Percentiles rank a stretch among this genome's conserved stretches.
Conservation (phyloP, 2,329 filamentous ascomycete species). For the Hymenoscyphus salicellus region DNA sequence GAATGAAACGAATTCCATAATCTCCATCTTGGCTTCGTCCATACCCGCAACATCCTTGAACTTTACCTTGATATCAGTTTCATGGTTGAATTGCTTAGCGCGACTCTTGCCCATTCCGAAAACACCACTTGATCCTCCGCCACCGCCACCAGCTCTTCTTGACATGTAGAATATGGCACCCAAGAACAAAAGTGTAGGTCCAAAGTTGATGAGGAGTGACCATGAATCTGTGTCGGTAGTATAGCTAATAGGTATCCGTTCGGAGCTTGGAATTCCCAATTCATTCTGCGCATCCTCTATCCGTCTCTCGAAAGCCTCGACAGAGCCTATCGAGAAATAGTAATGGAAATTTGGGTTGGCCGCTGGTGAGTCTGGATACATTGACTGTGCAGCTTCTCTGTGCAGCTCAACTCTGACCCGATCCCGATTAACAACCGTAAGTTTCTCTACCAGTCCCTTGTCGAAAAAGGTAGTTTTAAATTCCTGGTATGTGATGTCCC, state of each 20-base stretch:
- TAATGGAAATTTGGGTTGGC: conserved; percentile 71
- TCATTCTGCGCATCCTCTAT: conserved; percentile 86
- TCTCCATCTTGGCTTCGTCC: conserved; percentile 96
- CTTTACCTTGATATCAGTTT: conserved; percentile 93
- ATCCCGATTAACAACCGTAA: conserved; percentile 74
- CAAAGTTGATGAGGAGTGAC: conserved; percentile 72
- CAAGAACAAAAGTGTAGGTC: conserved; percentile 81
- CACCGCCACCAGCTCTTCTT: conserved; percentile 67
- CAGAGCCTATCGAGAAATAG: conserved; percentile 92
- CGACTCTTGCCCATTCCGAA: conserved; percentile 96
- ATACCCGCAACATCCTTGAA: conserved; percentile 96
- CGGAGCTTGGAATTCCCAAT: conserved; percentile 77
- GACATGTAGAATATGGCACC: conserved; percentile 78
- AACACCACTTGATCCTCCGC: conserved; percentile 70
- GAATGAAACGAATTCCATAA: conserved; percentile 99
- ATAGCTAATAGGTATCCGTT: conserved; percentile 92
- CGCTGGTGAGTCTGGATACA: conserved; percentile 74
- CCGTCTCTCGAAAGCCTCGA: conserved; percentile 86
- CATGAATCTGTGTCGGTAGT: conserved; percentile 69
- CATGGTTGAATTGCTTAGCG: conserved; percentile 96
- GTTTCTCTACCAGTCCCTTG: conserved; percentile 91
- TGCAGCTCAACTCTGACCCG: conserved; percentile 79
- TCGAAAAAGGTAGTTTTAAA: conserved; percentile 90
- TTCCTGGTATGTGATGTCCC: conserved; percentile 97
- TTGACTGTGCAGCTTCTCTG: conserved; percentile 65